phyloP scores from a whole-genome alignment of 345 rosid species.

The Lepidium africanum region DNA sequence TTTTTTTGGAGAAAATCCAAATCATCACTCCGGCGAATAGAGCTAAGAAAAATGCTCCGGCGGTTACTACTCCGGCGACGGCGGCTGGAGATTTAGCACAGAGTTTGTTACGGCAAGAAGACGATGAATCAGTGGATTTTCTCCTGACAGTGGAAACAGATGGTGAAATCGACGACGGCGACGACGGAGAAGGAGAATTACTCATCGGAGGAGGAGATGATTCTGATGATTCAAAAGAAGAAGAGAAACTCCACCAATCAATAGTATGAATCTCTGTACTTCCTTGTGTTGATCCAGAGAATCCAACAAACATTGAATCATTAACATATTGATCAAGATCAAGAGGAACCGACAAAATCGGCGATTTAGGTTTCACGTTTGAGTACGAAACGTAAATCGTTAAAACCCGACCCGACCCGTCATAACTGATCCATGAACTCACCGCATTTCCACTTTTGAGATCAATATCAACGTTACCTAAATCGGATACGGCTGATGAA shows the following conservation, averaged over 20 bases:
- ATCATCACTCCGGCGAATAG: constrained; percentile 59
- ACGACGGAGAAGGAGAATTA: constrained; percentile 61
- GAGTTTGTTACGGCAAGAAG: constrained; percentile 75
- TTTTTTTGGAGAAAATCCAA: constrained; percentile 66
- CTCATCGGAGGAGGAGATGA: constrained; percentile 77
- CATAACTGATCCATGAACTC: constrained; percentile 84
- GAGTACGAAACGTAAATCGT: constrained; percentile 71
- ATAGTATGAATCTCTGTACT: constrained; percentile 93
- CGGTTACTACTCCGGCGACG: constrained; percentile 92
- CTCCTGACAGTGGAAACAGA: constrained; percentile 23
- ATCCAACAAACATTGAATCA: constrained; percentile 94
- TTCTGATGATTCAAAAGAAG: constrained; percentile 38
- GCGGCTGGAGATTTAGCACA: constrained; percentile 87
- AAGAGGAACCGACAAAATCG: constrained; percentile 47
- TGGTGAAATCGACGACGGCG: constrained; percentile 38
- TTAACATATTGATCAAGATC: constrained; percentile 72
- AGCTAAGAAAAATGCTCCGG: constrained; percentile 82
- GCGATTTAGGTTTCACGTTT: constrained; percentile 68
- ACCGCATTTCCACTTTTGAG: constrained; percentile 86
- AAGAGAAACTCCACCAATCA: constrained; percentile 94
- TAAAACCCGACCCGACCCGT: constrained; percentile 39
- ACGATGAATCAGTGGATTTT: constrained; percentile 32
- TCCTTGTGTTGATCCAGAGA: constrained; percentile 97
- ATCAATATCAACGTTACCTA: constrained; percentile 58
- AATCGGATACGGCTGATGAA: constrained; percentile 59